phyloP scores from a whole-genome alignment of 2,329 filamentous ascomycete species.

The Malbranchea zuffiana region DNA sequence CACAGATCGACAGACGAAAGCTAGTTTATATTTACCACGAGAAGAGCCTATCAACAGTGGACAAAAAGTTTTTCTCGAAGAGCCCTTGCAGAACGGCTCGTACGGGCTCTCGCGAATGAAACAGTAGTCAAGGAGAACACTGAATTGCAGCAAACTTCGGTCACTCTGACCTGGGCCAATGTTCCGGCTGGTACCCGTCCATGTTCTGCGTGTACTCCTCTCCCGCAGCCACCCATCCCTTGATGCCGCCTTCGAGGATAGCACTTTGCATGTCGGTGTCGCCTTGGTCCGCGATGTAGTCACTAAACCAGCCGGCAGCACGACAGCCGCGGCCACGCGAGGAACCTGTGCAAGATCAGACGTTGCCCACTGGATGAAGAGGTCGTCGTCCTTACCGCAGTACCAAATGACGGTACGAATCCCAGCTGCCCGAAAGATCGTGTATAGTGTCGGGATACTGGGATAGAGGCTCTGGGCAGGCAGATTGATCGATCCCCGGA shows the following conservation, averaged over 20 bases:
- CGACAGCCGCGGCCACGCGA: slow-evolving; percentile 45
- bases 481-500: slow-evolving; percentile 44
- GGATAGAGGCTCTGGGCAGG: slow-evolving; percentile 33
- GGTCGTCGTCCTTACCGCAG: slow-evolving; percentile 28
- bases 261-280: slow-evolving; percentile 28
- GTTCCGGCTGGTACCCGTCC: too few relatives aligned
- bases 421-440: slow-evolving; percentile 21
- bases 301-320: slow-evolving; percentile 46
- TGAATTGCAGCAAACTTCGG: too few relatives aligned
- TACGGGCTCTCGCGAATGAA: too few relatives aligned
- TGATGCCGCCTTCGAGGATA: slow-evolving; percentile 43
- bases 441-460: slow-evolving; percentile 27
- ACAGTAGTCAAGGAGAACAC: too few relatives aligned
- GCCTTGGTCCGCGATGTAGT: slow-evolving; percentile 37
- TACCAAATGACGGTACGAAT: slow-evolving; percentile 32
- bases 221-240: slow-evolving; percentile 43
- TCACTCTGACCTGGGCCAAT: too few relatives aligned
- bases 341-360: slow-evolving; percentile 35
- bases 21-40: too few relatives aligned
- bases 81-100: too few relatives aligned
- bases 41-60: too few relatives aligned
- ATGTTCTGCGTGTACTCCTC: slow-evolving; percentile 39
- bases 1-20: too few relatives aligned
- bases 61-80: too few relatives aligned
- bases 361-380: not conserved